Evolutionary conservation across 2,329 filamentous ascomycete species (phyloP).

Genomic region (Ophiostoma himal-ulmi): DNA sequence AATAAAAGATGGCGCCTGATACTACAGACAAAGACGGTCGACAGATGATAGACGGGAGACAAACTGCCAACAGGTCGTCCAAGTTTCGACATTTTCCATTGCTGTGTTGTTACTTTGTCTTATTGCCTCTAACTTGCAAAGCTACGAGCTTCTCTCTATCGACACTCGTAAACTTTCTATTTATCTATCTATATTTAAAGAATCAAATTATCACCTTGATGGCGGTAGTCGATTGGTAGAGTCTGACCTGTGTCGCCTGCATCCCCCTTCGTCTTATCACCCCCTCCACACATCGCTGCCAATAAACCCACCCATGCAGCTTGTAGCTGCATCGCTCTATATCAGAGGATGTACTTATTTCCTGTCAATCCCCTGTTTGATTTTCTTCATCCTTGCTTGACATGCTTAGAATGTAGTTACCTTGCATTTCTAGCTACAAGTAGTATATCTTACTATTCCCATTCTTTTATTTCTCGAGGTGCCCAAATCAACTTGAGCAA

Average conservation of each 20-base stretch:
- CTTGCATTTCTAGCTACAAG: neutral
- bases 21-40: neutral
- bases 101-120: neutral
- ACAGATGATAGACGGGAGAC: neutral
- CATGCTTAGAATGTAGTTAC: neutral
- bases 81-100: neutral
- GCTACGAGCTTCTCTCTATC: neutral
- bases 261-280: neutral
- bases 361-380: neutral
- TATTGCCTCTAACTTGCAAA: neutral
- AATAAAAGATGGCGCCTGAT: neutral
- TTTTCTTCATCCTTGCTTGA: neutral
- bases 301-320: conserved; percentile 7
- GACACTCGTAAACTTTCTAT: neutral
- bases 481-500: neutral
- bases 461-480: neutral
- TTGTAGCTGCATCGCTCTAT: neutral
- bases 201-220: no score
- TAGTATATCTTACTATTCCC: neutral
- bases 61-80: neutral
- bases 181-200: neutral
- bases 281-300: neutral
- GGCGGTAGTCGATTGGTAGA: neutral
- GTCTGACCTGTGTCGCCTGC: neutral
- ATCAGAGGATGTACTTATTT: neutral